These are phyloP conservation scores for Aspergillus sojae DNA, from an alignment of 2,329 filamentous ascomycete genomes.

Conservation along the genomic window DNA sequence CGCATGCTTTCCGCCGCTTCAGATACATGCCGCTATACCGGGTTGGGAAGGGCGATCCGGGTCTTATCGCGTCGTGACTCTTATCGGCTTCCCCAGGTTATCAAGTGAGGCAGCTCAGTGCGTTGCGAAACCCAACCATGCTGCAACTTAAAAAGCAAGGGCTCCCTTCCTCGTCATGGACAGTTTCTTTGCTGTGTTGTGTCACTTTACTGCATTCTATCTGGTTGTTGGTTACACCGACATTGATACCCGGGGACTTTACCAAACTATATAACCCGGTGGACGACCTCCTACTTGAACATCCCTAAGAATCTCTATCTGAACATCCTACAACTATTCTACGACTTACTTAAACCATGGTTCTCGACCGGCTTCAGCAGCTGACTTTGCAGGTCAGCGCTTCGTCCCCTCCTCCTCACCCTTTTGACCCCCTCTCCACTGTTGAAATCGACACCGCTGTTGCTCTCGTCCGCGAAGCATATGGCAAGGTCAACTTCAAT, in stretches of 20 bases:
- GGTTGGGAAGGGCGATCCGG: conserved; percentile 62
- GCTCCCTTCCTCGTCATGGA: background rate
- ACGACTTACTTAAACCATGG: conserved; percentile 48
- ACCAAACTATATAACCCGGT: background rate
- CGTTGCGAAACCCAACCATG: background rate
- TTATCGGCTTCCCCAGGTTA: background rate
- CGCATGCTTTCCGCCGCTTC: background rate
- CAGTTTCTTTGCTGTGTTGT: background rate
- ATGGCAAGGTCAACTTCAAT: conserved; percentile 79
- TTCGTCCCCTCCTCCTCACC: conserved; percentile 61
- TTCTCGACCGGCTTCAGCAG: conserved; percentile 66
- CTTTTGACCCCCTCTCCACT: conserved; percentile 74
- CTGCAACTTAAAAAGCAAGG: background rate
- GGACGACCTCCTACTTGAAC: background rate
- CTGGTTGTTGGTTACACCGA: background rate
- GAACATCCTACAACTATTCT: background rate
- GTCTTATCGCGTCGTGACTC: conserved; percentile 29
- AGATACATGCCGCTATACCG: conserved; percentile 41
- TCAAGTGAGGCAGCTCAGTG: conserved; percentile 10
- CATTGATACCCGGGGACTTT: conserved; percentile 1
- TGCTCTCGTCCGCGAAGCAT: conserved; percentile 66
- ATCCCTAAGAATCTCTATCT: background rate
- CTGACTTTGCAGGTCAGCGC: conserved; percentile 64
- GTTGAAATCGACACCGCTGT: conserved; percentile 75
- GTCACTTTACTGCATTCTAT: background rate